Base-by-base conservation (phyloP, 2,329 filamentous ascomycete genomes). In the Fusarium clavum region DNA sequence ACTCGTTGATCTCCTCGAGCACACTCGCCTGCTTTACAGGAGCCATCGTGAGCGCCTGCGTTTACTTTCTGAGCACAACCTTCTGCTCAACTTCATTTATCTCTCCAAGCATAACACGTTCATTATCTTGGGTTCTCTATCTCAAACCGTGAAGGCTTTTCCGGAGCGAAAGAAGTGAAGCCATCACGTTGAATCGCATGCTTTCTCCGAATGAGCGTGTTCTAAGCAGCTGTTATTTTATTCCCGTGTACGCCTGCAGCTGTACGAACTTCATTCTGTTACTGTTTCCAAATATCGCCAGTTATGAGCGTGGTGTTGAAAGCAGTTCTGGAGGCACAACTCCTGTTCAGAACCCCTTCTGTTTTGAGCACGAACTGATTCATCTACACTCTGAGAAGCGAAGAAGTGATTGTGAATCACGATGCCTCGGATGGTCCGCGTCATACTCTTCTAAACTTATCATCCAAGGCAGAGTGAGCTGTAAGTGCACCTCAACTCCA, bases 361-460 rank as follows among this genome's bases (percentile, higher is more conserved):
- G 18, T n/a, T 10, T 32, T 25, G 16, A 25, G 8, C 20, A 13
- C 10, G 14, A 20, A 32, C 12, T 25, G 3, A 13, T 10, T 32
- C 20, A 24, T 43, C 13, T 30, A 14, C 13, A 10, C 18, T n/a
- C 8, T 2, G 2, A 30, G 8, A 14, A 20, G 25, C 27, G 16
- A 32, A 8, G 2, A 13, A 34, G 12, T 16, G 14, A 2, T 16
- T 54, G 22, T 61, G 63, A 66, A 51, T 66, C 62, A 66, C 44
- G 24, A 25, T 25, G 24, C 24, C 24, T 25, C 24, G 24, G 6
- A 25, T 25, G 24, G 2, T 25, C 24, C 24, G 24, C 24, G 24
- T 25, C 24, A 25, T 25, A 25, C 24, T 25, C 24, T 25, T 25
- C 7, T 25, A 25, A 25, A 25, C 24, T 25, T 25, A 25, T 14